These are phyloP conservation scores for Ceratopteris richardii DNA, from an alignment of 75 land plant genomes.

Conservation along the genomic window DNA sequence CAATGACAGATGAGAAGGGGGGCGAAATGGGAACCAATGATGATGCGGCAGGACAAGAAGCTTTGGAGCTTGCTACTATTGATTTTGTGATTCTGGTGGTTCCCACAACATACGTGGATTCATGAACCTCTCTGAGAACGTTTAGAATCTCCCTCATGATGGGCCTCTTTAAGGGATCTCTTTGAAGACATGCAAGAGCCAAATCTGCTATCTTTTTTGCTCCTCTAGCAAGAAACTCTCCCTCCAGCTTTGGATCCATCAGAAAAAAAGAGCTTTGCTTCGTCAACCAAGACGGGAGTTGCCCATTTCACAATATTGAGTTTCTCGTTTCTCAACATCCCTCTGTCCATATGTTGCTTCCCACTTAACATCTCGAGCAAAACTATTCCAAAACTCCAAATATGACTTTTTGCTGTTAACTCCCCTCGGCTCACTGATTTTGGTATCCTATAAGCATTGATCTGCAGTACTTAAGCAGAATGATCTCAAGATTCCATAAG, in stretches of 20 bases:
- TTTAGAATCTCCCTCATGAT: conserved; percentile 71
- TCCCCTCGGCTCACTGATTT: conserved; percentile 55
- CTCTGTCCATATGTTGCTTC: conserved; percentile 43
- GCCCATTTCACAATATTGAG: conserved; percentile 70
- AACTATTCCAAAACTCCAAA: conserved; percentile 92
- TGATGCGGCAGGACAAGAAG: not conserved
- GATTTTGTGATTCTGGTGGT: conserved; percentile 25
- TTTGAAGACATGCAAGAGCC: conserved; percentile 62
- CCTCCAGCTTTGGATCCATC: conserved; percentile 73
- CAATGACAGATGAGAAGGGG: no score
- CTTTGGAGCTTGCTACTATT: not conserved
- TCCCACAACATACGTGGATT: conserved; percentile 50
- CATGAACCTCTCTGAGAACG: conserved; percentile 46
- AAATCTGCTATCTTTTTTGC: conserved; percentile 62
- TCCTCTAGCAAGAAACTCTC: conserved; percentile 59
- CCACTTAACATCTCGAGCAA: conserved; percentile 92
- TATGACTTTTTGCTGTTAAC: conserved; percentile 76
- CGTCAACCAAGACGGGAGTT: conserved; percentile 66
- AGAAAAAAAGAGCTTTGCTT: conserved; percentile 57
- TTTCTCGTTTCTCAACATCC: conserved; percentile 47
- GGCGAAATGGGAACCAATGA: not conserved
- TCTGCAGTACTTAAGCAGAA: no score
- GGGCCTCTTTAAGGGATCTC: conserved; percentile 69
- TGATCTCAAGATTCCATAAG: no score
- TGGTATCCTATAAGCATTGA: conserved; percentile 41